Evolutionary conservation across 257 asterid species (phyloP).

Genomic region (Lithospermum erythrorhizon): DNA sequence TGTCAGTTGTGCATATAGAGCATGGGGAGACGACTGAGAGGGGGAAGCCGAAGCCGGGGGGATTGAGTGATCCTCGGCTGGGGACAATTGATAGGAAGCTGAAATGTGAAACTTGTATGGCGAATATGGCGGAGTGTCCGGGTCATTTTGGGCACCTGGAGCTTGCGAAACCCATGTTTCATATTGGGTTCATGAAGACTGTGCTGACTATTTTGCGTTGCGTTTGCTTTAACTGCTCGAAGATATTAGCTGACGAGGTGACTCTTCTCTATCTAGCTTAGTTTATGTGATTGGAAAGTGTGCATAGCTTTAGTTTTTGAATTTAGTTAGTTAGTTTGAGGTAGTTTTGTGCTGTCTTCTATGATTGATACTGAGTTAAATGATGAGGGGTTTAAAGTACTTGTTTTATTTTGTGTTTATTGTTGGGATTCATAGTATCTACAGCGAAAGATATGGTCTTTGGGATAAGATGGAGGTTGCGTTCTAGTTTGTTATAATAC

Average conservation of each 20-base stretch:
- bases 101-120: slow-evolving; percentile 99
- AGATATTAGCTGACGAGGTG: slow-evolving; percentile 87
- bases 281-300: too few relatives aligned
- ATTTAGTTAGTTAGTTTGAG: too few relatives aligned
- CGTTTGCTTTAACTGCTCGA: slow-evolving; percentile 98
- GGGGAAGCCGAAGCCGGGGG: slow-evolving; percentile 93
- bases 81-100: slow-evolving; percentile 93
- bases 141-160: slow-evolving; percentile 98
- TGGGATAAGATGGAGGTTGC: too few relatives aligned
- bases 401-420: too few relatives aligned
- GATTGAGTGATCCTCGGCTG: slow-evolving; percentile 74
- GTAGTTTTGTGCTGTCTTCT: too few relatives aligned
- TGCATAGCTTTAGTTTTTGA: too few relatives aligned
- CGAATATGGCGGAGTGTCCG: slow-evolving; percentile 97
- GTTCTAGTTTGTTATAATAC: too few relatives aligned
- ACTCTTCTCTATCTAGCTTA: too few relatives aligned
- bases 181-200: slow-evolving; percentile 84
- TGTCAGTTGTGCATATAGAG: slow-evolving; percentile 96
- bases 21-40: slow-evolving; percentile 93
- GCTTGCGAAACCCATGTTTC: slow-evolving; percentile 97
- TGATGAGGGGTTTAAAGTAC: too few relatives aligned
- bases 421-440: too few relatives aligned
- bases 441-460: too few relatives aligned
- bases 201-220: slow-evolving; percentile 79
- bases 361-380: too few relatives aligned